Evolutionary conservation across 257 asterid species (phyloP).

Genomic region (Galeopsis tetrahit): DNA sequence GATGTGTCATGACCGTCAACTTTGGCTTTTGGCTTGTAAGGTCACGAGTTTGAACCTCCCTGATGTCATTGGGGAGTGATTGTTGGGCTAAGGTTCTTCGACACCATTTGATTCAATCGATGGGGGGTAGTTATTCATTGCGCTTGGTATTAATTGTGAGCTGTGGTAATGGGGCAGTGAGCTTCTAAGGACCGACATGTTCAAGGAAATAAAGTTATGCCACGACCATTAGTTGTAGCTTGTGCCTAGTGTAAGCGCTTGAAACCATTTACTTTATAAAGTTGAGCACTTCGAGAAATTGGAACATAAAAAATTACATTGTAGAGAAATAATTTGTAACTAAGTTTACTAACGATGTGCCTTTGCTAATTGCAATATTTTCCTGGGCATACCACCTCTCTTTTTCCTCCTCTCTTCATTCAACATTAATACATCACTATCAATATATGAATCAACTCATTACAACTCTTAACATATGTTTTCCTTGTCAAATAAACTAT

Average conservation of each 20-base stretch:
- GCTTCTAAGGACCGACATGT: neutral
- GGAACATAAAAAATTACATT: neutral
- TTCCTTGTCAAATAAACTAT: no score
- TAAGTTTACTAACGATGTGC: neutral
- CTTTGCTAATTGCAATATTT: neutral
- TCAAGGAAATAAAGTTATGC: neutral
- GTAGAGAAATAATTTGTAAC: neutral
- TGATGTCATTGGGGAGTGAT: neutral
- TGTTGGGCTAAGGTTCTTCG: neutral
- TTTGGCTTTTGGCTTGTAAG: neutral
- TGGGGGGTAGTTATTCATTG: neutral
- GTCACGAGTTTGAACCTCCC: neutral
- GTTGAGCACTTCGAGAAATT: neutral
- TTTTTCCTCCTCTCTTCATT: constrained; percentile 3
- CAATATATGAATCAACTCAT: neutral
- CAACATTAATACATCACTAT: neutral
- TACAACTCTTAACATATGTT: neutral
- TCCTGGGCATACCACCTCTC: neutral
- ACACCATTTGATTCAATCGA: neutral
- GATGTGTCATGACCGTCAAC: neutral
- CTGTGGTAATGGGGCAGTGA: no score
- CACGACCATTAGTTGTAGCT: neutral
- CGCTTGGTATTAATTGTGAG: neutral
- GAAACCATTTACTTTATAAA: constrained; percentile 1
- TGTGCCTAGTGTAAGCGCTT: constrained; percentile 3